Evolutionary conservation across 306 rosid species (phyloP).

Genomic region (Castanopsis chinensis): DNA sequence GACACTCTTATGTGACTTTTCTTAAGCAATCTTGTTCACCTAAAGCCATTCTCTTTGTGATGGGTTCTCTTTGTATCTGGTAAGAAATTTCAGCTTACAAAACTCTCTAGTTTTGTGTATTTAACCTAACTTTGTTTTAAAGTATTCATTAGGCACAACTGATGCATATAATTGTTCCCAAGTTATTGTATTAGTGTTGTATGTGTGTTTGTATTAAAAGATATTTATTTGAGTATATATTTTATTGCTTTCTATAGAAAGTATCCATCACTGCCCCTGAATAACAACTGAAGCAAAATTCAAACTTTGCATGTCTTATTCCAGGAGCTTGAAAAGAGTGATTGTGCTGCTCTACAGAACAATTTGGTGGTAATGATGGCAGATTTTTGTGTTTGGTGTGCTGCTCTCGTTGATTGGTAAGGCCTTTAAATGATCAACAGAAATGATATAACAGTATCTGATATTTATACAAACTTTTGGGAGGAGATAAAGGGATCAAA

Average conservation of each 20-base stretch:
- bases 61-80: neutral
- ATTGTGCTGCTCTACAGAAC: conserved; percentile 81
- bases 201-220: neutral
- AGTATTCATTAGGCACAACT: neutral
- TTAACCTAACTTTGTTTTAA: neutral
- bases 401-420: conserved; percentile 95
- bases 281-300: conserved; percentile 7
- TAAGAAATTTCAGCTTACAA: neutral
- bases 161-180: no score
- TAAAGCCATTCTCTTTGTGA: neutral
- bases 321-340: conserved; percentile 84
- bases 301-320: neutral
- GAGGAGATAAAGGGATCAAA: neutral
- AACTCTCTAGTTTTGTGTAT: neutral
- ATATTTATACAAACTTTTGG: neutral
- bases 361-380: conserved; percentile 81
- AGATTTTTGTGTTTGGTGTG: conserved; percentile 88
- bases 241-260: neutral
- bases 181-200: no score
- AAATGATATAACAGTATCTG: neutral
- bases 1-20: neutral
- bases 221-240: neutral
- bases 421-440: conserved; percentile 15
- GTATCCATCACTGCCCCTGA: neutral
- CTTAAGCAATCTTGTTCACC: neutral